Conservation (phyloP, 768 basidiomycete genomes). For the Leccinum truebloodii region DNA sequence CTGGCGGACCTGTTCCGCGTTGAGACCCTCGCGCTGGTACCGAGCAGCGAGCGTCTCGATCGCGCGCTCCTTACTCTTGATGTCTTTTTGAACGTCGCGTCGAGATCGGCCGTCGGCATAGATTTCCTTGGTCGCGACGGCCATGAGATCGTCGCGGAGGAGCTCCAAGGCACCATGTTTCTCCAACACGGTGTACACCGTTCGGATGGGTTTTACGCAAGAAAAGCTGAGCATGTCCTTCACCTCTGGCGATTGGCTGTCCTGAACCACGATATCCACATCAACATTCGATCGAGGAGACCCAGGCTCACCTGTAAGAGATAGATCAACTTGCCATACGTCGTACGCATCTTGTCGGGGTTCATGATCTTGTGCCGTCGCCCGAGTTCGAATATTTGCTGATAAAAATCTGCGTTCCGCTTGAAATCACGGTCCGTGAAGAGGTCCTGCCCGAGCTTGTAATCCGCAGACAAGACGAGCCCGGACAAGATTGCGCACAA, state of each 20-base stretch:
- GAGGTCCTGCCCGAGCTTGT: slow-evolving; percentile 85
- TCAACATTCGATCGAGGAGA: not conserved
- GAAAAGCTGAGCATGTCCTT: slow-evolving; percentile 78
- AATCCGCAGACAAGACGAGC: slow-evolving; percentile 78
- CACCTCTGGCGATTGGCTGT: slow-evolving; percentile 83
- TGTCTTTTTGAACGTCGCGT: slow-evolving; percentile 81
- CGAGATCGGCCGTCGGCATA: slow-evolving; percentile 68
- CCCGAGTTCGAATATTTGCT: slow-evolving; percentile 78
- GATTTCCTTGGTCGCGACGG: slow-evolving; percentile 81
- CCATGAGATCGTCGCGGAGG: slow-evolving; percentile 74
- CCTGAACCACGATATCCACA: slow-evolving; percentile 43
- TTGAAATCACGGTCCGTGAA: slow-evolving; percentile 82
- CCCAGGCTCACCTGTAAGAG: slow-evolving; percentile 62
- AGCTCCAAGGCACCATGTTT: slow-evolving; percentile 62
- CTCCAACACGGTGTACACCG: slow-evolving; percentile 69
- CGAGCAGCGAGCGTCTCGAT: slow-evolving; percentile 71
- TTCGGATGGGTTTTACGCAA: slow-evolving; percentile 76
- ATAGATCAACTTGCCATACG: slow-evolving; percentile 85
- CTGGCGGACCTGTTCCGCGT: slow-evolving; percentile 68
- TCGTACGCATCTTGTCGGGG: slow-evolving; percentile 88
- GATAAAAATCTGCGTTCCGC: slow-evolving; percentile 78
- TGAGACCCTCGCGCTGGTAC: slow-evolving; percentile 58
- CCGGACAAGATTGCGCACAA: slow-evolving; percentile 88
- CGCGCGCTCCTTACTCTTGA: slow-evolving; percentile 81
- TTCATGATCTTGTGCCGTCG: slow-evolving; percentile 90